Percentiles rank a stretch among this genome's conserved stretches.
These are phyloP conservation scores for Cornus florida DNA, from an alignment of 148 eudicot genomes.

Conservation along the genomic window DNA sequence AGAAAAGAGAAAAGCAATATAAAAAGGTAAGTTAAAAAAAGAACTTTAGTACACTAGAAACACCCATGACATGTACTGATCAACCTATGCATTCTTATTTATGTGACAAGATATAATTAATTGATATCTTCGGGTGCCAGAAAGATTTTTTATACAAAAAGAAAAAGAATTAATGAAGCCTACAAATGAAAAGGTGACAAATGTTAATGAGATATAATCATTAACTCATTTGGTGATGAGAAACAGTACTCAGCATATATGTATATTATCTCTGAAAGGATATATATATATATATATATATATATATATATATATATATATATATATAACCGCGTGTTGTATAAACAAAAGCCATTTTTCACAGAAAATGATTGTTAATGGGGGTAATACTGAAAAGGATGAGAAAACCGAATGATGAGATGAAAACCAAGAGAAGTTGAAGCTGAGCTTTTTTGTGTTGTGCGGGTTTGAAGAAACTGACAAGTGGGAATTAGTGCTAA, in stretches of 20 bases:
- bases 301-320: not conserved
- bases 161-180: slow-evolving; percentile 44
- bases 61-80: too few species aligned
- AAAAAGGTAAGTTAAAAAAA: not conserved
- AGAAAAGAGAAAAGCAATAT: not conserved
- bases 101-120: too few species aligned
- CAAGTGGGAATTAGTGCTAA: slow-evolving; percentile 32
- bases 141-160: too few species aligned
- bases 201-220: slow-evolving; percentile 45
- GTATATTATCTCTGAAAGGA: not conserved
- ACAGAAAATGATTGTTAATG: slow-evolving; percentile 9
- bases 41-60: too few species aligned
- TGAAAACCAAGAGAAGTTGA: slow-evolving; percentile 16
- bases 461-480: slow-evolving; percentile 24
- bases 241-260: too few species aligned
- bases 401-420: slow-evolving; percentile 19
- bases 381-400: slow-evolving; percentile 8
- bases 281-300: not conserved
- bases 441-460: not conserved
- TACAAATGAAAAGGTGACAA: slow-evolving; percentile 53
- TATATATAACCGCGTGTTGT: slow-evolving; percentile 19
- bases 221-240: slow-evolving; percentile 50
- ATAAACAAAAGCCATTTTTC: not conserved
- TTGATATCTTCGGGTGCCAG: too few species aligned
- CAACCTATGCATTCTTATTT: too few species aligned